Conservation (phyloP, 805 yeast species). For the Starmerella bombicola region DNA sequence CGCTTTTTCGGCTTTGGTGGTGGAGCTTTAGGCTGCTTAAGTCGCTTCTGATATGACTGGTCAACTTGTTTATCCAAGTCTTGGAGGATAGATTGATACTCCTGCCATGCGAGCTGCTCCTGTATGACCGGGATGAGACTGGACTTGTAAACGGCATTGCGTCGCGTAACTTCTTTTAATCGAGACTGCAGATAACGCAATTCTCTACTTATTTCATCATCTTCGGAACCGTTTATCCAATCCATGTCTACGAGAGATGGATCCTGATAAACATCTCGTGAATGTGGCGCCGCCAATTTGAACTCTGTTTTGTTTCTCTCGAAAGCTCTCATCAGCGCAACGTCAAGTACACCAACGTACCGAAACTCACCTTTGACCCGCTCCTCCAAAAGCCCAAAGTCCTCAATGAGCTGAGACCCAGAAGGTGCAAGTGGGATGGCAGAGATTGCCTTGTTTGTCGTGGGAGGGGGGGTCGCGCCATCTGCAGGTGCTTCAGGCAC, state of each 20-base stretch:
- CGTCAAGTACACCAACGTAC: slow-evolving; percentile 69
- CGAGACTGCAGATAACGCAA: slow-evolving; percentile 60
- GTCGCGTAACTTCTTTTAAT: slow-evolving; percentile 44
- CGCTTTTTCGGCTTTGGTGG: slow-evolving; percentile 38
- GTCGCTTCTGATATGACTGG: slow-evolving; percentile 75
- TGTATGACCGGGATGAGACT: slow-evolving; percentile 59
- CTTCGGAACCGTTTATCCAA: slow-evolving; percentile 75
- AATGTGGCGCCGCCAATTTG: slow-evolving; percentile 18
- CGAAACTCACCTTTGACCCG: slow-evolving; percentile 75
- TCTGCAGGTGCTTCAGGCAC: background rate
- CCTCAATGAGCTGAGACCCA: slow-evolving; percentile 39
- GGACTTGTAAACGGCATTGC: slow-evolving; percentile 57
- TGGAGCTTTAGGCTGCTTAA: slow-evolving; percentile 50
- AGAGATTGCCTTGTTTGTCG: slow-evolving; percentile 11
- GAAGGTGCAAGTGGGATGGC: slow-evolving; percentile 26
- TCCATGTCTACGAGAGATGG: slow-evolving; percentile 33
- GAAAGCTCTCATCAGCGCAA: slow-evolving; percentile 26
- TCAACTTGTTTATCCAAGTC: slow-evolving; percentile 95
- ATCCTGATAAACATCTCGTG: slow-evolving; percentile 21
- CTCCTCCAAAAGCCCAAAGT: slow-evolving; percentile 74
- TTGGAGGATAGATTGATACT: slow-evolving; percentile 75
- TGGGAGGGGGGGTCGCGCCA: background rate
- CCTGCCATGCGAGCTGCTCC: slow-evolving; percentile 90
- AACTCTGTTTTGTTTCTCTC: slow-evolving; percentile 24
- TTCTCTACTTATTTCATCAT: slow-evolving; percentile 86